A percentile compares a stretch with the other conserved stretches of the same genome.
Evolutionary conservation across 1,139 yeast genomes (phyloP).

Genomic region (Saccharomycopsis phalli): DNA sequence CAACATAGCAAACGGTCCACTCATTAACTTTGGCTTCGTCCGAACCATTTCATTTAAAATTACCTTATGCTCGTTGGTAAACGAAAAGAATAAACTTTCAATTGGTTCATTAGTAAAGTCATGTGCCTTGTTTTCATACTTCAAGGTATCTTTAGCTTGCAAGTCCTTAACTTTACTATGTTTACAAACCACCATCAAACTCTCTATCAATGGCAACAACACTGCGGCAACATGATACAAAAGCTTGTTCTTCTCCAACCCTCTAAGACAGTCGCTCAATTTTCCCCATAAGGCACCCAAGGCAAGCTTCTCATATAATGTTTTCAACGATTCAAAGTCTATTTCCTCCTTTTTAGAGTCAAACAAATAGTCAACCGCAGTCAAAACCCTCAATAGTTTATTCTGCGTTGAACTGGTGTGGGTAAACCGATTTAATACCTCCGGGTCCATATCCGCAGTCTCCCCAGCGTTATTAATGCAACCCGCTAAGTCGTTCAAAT

Average conservation of each 20-base stretch:
- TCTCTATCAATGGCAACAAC: slow-evolving; percentile 77
- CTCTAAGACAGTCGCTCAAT: slow-evolving; percentile 63
- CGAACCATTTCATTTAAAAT: slow-evolving; percentile 89
- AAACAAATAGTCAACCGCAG: slow-evolving; percentile 82
- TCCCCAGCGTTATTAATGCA: slow-evolving; percentile 35
- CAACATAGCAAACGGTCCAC: slow-evolving; percentile 90
- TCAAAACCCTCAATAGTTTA: slow-evolving; percentile 69
- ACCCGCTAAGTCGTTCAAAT: slow-evolving; percentile 42
- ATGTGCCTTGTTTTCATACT: slow-evolving; percentile 48
- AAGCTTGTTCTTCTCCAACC: slow-evolving; percentile 41
- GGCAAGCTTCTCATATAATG: slow-evolving; percentile 56
- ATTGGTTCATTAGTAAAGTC: slow-evolving; percentile 72
- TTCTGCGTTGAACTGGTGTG: slow-evolving; percentile 85
- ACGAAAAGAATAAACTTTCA: slow-evolving; percentile 72
- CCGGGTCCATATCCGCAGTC: slow-evolving; percentile 38
- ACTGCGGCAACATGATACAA: slow-evolving; percentile 69
- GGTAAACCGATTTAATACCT: slow-evolving; percentile 57
- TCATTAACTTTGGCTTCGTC: slow-evolving; percentile 85
- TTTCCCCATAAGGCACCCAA: slow-evolving; percentile 83
- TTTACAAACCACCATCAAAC: slow-evolving; percentile 91
- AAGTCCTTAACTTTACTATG: slow-evolving; percentile 67
- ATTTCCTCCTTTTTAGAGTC: slow-evolving; percentile 33
- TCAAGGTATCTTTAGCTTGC: slow-evolving; percentile 49
- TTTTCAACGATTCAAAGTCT: slow-evolving; percentile 41
- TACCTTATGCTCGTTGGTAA: slow-evolving; percentile 86